These are phyloP conservation scores for Populus alba DNA, from an alignment of 345 rosid genomes.

Conservation along the genomic window DNA sequence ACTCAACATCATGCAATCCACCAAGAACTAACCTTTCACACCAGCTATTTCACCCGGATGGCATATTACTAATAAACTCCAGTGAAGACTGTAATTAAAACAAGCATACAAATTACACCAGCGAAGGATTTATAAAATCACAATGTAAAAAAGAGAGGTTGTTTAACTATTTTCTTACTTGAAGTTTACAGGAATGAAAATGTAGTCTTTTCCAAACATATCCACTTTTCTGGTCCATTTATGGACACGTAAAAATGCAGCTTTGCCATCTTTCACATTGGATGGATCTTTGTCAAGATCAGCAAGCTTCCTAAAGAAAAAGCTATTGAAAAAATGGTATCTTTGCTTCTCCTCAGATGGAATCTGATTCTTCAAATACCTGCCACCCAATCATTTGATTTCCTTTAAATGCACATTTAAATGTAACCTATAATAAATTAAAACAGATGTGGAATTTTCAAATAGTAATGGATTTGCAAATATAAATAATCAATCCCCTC, in stretches of 20 bases:
- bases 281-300: conserved; percentile 97
- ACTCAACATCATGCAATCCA: conserved; percentile 4
- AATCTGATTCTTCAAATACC: conserved; percentile 84
- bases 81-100: conserved; percentile 74
- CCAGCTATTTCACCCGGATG: conserved; percentile 84
- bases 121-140: neutral
- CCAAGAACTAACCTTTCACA: conserved; percentile 51
- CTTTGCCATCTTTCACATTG: conserved; percentile 91
- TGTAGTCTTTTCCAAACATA: conserved; percentile 83
- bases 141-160: conserved; percentile 1
- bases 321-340: conserved; percentile 92
- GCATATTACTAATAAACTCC: conserved; percentile 94
- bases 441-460: neutral
- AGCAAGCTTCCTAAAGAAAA: conserved; percentile 98
- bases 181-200: conserved; percentile 93
- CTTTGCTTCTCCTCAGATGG: conserved; percentile 57
- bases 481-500: neutral
- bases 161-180: conserved; percentile 47
- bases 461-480: neutral
- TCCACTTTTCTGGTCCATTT: conserved; percentile 98
- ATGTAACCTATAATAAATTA: neutral
- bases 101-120: conserved; percentile 20
- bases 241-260: conserved; percentile 89
- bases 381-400: conserved; percentile 23
- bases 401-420: neutral